phyloP scores from a whole-genome alignment of 1,284 basidiomycete species.

The Boletellus deceptivus region DNA sequence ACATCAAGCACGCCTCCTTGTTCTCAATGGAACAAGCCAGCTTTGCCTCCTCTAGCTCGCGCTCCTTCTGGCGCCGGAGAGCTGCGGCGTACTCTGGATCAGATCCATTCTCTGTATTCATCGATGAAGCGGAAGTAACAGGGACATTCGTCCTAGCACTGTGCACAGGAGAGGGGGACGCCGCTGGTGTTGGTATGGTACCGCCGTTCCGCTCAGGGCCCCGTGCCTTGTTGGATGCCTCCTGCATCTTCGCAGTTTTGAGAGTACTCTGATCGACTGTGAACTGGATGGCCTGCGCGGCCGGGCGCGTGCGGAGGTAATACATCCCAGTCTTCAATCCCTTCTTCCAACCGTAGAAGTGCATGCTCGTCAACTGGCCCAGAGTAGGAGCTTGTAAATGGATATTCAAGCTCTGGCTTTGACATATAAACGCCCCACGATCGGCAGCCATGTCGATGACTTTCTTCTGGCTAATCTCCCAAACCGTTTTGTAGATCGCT shows the following conservation, averaged over 20 bases:
- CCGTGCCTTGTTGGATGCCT: constrained; percentile 26
- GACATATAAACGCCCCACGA: constrained; percentile 98
- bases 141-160: constrained; percentile 11
- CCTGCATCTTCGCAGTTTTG: constrained; percentile 67
- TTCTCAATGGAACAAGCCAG: constrained; percentile 85
- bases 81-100: constrained; percentile 86
- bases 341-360: constrained; percentile 99
- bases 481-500: constrained; percentile 97
- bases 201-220: constrained; percentile 17
- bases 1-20: constrained; percentile 86
- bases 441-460: constrained; percentile 98
- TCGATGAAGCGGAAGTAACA: constrained; percentile 25
- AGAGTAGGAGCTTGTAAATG: constrained; percentile 91
- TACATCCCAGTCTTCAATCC: constrained; percentile 99
- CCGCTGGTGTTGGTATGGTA: constrained; percentile 37
- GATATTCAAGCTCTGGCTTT: constrained; percentile 89
- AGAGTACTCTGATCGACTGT: constrained; percentile 86
- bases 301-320: constrained; percentile 93
- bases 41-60: constrained; percentile 81
- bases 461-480: constrained; percentile 99
- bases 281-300: constrained; percentile 97
- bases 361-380: constrained; percentile 97
- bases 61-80: constrained; percentile 64
- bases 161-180: constrained; percentile 36
- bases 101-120: constrained; percentile 49